phyloP scores from a whole-genome alignment of 257 asterid genomes.

The Salvia hispanica region DNA sequence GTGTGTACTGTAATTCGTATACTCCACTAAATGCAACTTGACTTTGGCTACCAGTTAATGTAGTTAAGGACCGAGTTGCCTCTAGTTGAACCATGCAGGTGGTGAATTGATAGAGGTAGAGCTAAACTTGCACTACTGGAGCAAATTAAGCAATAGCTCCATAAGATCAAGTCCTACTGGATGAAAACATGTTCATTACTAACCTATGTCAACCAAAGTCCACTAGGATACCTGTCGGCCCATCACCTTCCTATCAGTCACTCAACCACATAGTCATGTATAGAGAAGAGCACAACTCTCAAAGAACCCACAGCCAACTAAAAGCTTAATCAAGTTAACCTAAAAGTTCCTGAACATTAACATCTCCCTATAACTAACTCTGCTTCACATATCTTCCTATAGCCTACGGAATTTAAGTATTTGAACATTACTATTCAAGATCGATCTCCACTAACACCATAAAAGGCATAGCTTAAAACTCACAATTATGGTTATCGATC shows the following conservation, averaged over 20 bases:
- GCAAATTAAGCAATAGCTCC: constrained; percentile 5
- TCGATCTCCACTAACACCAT: background rate
- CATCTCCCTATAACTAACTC: constrained; percentile 6
- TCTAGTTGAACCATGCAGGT: background rate
- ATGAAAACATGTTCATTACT: background rate
- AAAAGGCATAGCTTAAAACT: constrained; percentile 40
- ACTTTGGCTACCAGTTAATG: constrained; percentile 3
- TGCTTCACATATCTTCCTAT: background rate
- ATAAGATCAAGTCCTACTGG: constrained; percentile 22
- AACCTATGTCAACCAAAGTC: constrained; percentile 21
- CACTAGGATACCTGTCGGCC: constrained; percentile 31
- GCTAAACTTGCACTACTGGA: constrained; percentile 28
- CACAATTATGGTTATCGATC: constrained; percentile 73
- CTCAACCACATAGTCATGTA: constrained; percentile 29
- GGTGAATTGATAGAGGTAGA: constrained; percentile 2
- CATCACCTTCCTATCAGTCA: constrained; percentile 20
- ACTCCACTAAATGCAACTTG: background rate
- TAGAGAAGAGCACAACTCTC: constrained; percentile 2
- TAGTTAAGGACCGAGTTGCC: constrained; percentile 13
- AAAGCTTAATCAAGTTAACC: background rate
- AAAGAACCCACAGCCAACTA: constrained; percentile 9
- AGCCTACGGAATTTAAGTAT: constrained; percentile 15
- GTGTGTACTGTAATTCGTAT: too few species aligned
- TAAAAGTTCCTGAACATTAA: constrained; percentile 11
- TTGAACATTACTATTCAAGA: too few species aligned